Evolutionary conservation across 352 stramenopile species (phyloP).

Genomic region (Phytopythium helicoides): DNA sequence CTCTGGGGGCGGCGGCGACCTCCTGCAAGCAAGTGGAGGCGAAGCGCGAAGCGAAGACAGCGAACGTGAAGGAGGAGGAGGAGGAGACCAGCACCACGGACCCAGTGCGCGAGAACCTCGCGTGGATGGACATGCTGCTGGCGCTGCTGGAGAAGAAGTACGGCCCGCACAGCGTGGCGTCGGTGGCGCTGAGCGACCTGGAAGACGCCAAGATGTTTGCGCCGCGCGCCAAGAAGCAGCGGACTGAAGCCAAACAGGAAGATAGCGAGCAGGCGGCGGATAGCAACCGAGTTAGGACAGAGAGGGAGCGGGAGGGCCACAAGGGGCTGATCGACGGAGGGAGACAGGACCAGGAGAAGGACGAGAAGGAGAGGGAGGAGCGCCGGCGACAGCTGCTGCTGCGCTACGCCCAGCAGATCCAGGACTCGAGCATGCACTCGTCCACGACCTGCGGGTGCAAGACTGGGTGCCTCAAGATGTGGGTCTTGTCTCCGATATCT

Average conservation of each 20-base stretch:
- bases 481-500: not conserved
- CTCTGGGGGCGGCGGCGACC: no score
- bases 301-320: not conserved
- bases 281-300: constrained; percentile 4
- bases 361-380: constrained; percentile 31
- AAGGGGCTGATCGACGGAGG: constrained; percentile 8
- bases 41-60: no score
- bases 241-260: constrained; percentile 8
- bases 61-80: no score
- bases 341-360: constrained; percentile 16
- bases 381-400: constrained; percentile 46
- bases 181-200: constrained; percentile 40
- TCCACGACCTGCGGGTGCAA: constrained; percentile 83
- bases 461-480: constrained; percentile 84
- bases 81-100: no score
- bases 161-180: constrained; percentile 17
- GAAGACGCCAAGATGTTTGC: constrained; percentile 38
- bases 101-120: constrained; percentile 53
- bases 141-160: constrained; percentile 71
- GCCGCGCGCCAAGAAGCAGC: constrained; percentile 19
- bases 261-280: not conserved
- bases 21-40: no score
- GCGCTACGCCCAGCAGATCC: constrained; percentile 66
- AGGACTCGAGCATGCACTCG: constrained; percentile 66
- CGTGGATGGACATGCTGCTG: constrained; percentile 85